Conservation (phyloP, 805 yeast species). For the Schizosaccharomyces osmophilus region DNA sequence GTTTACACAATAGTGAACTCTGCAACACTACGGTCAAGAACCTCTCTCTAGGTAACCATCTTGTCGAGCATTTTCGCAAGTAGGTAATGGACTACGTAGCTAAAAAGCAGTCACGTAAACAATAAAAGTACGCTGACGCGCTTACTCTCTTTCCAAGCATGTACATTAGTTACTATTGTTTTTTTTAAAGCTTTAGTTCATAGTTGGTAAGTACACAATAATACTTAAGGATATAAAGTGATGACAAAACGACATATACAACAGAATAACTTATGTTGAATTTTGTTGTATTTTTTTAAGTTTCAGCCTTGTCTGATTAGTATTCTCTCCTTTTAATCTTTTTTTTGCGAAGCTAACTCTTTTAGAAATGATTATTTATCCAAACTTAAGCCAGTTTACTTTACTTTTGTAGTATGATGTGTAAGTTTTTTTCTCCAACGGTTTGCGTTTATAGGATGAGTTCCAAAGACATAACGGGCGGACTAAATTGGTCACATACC, state of each 20-base stretch:
- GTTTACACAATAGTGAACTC: neutral
- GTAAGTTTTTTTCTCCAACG: too few species aligned
- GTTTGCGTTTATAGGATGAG: neutral
- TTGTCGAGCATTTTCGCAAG: too few species aligned
- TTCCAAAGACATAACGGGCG: neutral
- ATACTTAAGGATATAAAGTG: neutral
- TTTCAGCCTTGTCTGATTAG: conserved; percentile 1
- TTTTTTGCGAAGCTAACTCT: neutral
- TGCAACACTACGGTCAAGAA: too few species aligned
- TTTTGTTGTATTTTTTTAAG: neutral
- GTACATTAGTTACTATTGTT: too few species aligned
- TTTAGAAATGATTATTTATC: too few species aligned
- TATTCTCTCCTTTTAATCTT: neutral
- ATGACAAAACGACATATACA: neutral
- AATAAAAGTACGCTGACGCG: too few species aligned
- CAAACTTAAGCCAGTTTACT: too few species aligned
- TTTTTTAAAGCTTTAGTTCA: too few species aligned
- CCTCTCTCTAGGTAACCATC: too few species aligned
- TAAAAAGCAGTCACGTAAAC: neutral
- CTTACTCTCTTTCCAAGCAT: too few species aligned
- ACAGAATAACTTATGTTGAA: neutral
- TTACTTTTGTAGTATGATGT: too few species aligned
- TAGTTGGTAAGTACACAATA: neutral
- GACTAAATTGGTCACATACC: neutral
- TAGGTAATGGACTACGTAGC: neutral